Base-by-base conservation (phyloP, 2,329 filamentous ascomycete species). In the Pseudogymnoascus sp. region DNA sequence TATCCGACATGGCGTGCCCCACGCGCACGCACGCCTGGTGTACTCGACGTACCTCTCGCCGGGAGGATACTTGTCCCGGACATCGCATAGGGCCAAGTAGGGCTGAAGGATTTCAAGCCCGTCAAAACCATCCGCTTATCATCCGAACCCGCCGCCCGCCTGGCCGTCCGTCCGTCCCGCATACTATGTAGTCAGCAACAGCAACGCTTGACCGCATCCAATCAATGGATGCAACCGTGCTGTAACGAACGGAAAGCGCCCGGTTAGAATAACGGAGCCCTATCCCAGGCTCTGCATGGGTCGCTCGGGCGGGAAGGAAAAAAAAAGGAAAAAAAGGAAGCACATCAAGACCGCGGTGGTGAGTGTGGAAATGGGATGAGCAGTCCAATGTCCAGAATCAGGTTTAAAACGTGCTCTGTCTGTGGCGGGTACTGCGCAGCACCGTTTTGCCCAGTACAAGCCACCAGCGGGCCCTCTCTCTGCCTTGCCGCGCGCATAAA, bases 71-170 rank as follows among this genome's bases (percentile, higher is more conserved):
- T 56, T 56, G 26, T 56, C 26, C 46, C 46, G 46, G 46, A 53
- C 46, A 19, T 56, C 22, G 46, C 22, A 56, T 40, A 60, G 59
- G 59, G 59, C 59, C 59, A 60, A 60, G 59, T 60, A 60, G 59
- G 59, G 59, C 59, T 60, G 59, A 60, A 41, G 37, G 22, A 41
- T 38, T 26, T 40, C 59, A 38, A 60, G 37, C 59, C 33, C 33
- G 16, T 41, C 59, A 31, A 38, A 41, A 24, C 24, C 37, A 38
- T 26, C 37, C 33, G 33, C 59, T 41, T 60, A 38, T 38, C 59
- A 60, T 38, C 59, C 59, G 59, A 60, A 60, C 33, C 59, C 59
- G 59, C 59, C 59, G 59, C 59, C 33, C 59, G 59, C 59, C 59
- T 60, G 59, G 33, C 59, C 59, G 59, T 38, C 33, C 59, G 33